Conservation (phyloP, 345 rosid genomes). For the Eucalyptus brandiana region DNA sequence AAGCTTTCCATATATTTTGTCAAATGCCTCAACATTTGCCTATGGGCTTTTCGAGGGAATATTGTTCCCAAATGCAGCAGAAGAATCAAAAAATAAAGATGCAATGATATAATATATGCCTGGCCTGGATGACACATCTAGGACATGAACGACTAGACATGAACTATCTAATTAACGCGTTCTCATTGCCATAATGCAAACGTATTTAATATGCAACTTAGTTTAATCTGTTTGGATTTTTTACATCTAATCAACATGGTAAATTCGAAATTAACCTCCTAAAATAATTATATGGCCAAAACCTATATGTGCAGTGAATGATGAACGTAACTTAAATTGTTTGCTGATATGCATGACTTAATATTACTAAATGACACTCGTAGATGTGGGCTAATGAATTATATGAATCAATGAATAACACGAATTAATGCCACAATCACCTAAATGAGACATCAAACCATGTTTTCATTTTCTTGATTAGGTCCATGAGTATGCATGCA, state of each 20-base stretch:
- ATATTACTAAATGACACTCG: background rate
- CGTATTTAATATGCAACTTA: background rate
- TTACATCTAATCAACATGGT: background rate
- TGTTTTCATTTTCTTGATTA: background rate
- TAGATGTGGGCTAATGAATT: background rate
- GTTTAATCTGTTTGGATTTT: background rate
- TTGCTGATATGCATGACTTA: background rate
- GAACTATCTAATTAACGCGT: background rate
- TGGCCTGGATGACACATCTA: background rate
- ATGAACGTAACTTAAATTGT: background rate
- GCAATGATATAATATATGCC: background rate
- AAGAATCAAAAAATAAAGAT: background rate
- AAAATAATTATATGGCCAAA: background rate
- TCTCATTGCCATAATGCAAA: background rate
- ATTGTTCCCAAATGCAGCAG: background rate
- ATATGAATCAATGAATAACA: background rate
- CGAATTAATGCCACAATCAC: background rate
- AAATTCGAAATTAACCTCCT: background rate
- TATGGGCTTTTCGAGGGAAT: background rate
- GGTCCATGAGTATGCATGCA: background rate
- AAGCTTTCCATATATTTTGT: background rate
- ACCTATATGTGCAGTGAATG: background rate
- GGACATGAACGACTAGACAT: background rate
- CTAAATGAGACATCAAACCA: background rate
- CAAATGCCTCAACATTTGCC: background rate